Evolutionary conservation across 2,329 filamentous ascomycete genomes (phyloP).

Genomic region (Shiraia sp.): DNA sequence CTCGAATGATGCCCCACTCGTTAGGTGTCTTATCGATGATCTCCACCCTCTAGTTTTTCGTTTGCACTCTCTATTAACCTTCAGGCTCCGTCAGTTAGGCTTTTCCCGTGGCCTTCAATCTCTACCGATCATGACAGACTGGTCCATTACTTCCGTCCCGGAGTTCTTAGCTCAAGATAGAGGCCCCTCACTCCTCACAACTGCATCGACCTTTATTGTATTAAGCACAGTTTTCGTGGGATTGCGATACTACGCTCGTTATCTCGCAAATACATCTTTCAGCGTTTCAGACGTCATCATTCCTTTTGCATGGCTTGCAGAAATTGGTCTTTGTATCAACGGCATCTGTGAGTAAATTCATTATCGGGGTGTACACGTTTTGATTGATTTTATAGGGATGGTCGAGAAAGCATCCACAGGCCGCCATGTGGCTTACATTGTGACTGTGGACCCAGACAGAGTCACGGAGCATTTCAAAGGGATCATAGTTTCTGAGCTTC

Average conservation of each 20-base stretch:
- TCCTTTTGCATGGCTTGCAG: conserved; percentile 26
- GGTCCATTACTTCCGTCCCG: no score
- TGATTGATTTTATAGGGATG: conserved; percentile 20
- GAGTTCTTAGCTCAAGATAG: conserved; percentile 20
- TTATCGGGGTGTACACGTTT: background rate
- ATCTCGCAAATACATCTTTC: conserved; percentile 17
- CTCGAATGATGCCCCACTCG: no score
- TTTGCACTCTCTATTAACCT: no score
- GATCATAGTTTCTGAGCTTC: conserved; percentile 26
- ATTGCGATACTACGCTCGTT: conserved; percentile 27
- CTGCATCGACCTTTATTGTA: conserved; percentile 20
- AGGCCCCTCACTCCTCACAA: conserved; percentile 16
- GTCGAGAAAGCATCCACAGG: conserved; percentile 26
- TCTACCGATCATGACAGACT: no score
- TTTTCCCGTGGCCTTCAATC: no score
- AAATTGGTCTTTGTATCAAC: conserved; percentile 22
- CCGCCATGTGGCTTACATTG: conserved; percentile 23
- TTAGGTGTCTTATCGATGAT: no score
- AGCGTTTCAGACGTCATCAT: conserved; percentile 24
- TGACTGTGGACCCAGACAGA: conserved; percentile 14
- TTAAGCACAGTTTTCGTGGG: conserved; percentile 23
- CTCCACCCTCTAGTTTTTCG: no score
- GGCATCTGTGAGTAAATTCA: conserved; percentile 22
- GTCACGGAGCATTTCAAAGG: conserved; percentile 26
- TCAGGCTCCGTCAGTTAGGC: no score